These are phyloP conservation scores for Darksidea phi DNA, from an alignment of 495 filamentous ascomycete species.

Conservation along the genomic window DNA sequence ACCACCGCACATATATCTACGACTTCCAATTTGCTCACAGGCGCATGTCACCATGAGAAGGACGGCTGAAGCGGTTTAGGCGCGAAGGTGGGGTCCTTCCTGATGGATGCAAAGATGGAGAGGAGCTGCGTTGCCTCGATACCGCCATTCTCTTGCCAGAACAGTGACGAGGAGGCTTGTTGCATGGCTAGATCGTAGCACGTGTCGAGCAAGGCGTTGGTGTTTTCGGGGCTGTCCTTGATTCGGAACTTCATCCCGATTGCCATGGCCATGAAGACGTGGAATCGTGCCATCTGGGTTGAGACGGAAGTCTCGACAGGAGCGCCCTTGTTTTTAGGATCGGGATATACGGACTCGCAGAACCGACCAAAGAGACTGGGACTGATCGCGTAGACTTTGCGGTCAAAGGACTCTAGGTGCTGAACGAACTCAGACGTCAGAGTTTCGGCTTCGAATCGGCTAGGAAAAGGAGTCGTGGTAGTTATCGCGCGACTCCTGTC, in stretches of 20 bases:
- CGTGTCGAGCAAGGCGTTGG: conserved; percentile 22
- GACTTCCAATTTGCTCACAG: no score
- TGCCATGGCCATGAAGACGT: conserved; percentile 30
- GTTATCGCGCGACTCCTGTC: conserved; percentile 20
- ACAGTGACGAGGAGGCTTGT: conserved; percentile 12
- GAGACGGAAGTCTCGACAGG: conserved; percentile 14
- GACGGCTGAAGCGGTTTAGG: conserved; percentile 22
- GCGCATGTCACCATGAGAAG: conserved; percentile 22
- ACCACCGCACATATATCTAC: no score
- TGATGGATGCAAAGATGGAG: conserved; percentile 14
- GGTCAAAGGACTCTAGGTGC: conserved; percentile 17
- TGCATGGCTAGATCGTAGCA: conserved; percentile 31
- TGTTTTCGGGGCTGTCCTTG: conserved; percentile 10
- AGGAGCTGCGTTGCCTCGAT: conserved; percentile 25
- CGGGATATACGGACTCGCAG: conserved; percentile 26
- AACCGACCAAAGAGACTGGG: conserved; percentile 11
- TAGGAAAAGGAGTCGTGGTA: conserved; percentile 18
- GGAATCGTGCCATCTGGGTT: conserved; percentile 26
- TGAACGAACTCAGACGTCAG: conserved; percentile 23
- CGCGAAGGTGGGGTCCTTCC: conserved; percentile 20
- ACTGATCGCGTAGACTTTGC: conserved; percentile 13
- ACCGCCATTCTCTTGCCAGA: conserved; percentile 28
- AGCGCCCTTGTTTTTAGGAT: background rate
- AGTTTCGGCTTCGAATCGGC: conserved; percentile 30
- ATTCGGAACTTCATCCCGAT: conserved; percentile 32